Evolutionary conservation across 2,329 filamentous ascomycete genomes (phyloP).

Genomic region (Aspergillus caelatus): DNA sequence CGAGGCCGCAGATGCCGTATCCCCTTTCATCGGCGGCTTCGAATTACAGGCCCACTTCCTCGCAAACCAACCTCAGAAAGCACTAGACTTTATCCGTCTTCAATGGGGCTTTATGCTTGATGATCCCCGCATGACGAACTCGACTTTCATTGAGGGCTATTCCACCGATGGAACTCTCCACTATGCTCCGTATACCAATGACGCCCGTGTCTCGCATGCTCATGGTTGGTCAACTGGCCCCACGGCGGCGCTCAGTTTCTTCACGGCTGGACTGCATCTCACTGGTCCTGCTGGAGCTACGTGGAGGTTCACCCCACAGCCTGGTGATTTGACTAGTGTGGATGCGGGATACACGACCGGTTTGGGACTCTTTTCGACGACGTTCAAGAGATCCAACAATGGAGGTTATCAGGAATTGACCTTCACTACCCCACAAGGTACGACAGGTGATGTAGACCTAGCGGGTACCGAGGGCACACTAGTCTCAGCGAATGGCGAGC

Average conservation of each 20-base stretch:
- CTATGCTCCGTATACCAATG: slow-evolving; percentile 54
- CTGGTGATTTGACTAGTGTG: slow-evolving; percentile 38
- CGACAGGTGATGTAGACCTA: not conserved
- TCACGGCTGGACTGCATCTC: slow-evolving; percentile 47
- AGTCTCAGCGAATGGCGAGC: not conserved
- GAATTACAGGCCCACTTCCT: slow-evolving; percentile 49
- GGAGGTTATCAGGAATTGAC: slow-evolving; percentile 4
- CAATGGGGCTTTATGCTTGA: slow-evolving; percentile 62
- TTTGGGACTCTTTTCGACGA: slow-evolving; percentile 37
- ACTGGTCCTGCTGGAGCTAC: slow-evolving; percentile 38
- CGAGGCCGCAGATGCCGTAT: slow-evolving; percentile 44
- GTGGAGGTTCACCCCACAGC: slow-evolving; percentile 41
- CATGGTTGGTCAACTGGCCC: slow-evolving; percentile 57
- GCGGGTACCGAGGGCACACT: not conserved
- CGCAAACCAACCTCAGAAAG: slow-evolving; percentile 39
- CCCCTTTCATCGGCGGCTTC: slow-evolving; percentile 47
- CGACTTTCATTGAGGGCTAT: slow-evolving; percentile 57
- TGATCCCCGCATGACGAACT: slow-evolving; percentile 56
- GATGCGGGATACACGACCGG: slow-evolving; percentile 43
- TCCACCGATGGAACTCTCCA: slow-evolving; percentile 49
- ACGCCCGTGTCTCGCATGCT: slow-evolving; percentile 52
- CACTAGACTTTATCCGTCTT: slow-evolving; percentile 48
- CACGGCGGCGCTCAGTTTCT: slow-evolving; percentile 46
- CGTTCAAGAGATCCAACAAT: not conserved
- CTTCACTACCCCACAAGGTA: slow-evolving; percentile 12